Evolutionary conservation across 768 basidiomycete genomes (phyloP).

Genomic region (Kwoniella pini): DNA sequence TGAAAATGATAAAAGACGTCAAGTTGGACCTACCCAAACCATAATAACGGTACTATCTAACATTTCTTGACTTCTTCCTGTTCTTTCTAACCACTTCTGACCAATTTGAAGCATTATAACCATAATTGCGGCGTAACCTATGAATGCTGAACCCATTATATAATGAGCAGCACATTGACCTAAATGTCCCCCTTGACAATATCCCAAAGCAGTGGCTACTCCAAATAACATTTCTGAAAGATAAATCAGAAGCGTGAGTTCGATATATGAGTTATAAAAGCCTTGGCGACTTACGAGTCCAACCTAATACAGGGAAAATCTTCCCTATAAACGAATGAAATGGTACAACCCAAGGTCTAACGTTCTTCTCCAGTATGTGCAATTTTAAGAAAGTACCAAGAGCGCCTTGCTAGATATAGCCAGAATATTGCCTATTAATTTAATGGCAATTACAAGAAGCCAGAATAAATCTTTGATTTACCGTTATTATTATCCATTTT

Average conservation of each 20-base stretch:
- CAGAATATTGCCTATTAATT: too few relatives aligned
- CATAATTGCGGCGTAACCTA: constrained; percentile 81
- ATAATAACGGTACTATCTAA: constrained; percentile 55
- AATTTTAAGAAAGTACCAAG: constrained; percentile 89
- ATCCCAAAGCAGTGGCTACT: constrained; percentile 66
- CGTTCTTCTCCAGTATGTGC: constrained; percentile 76
- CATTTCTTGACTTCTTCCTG: constrained; percentile 53
- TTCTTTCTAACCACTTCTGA: constrained; percentile 64
- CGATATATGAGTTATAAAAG: background rate
- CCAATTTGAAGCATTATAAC: constrained; percentile 74
- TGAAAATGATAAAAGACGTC: background rate
- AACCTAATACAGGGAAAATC: constrained; percentile 77
- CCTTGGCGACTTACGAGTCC: constrained; percentile 60
- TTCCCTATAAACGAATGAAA: constrained; percentile 80
- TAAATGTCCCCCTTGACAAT: constrained; percentile 74
- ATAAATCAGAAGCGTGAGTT: background rate
- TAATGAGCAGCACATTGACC: constrained; percentile 69
- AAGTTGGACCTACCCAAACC: constrained; percentile 48
- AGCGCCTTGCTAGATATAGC: constrained; percentile 60
- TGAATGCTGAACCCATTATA: constrained; percentile 74
- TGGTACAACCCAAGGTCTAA: constrained; percentile 68
- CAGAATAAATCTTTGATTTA: too few relatives aligned
- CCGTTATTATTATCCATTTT: constrained; percentile 59
- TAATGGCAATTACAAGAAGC: too few relatives aligned
- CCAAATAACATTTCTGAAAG: constrained; percentile 74